Percentiles rank a stretch among this genome's conserved stretches.
phyloP scores from a whole-genome alignment of 768 basidiomycete genomes.

The Gloeostereum incarnatum region DNA sequence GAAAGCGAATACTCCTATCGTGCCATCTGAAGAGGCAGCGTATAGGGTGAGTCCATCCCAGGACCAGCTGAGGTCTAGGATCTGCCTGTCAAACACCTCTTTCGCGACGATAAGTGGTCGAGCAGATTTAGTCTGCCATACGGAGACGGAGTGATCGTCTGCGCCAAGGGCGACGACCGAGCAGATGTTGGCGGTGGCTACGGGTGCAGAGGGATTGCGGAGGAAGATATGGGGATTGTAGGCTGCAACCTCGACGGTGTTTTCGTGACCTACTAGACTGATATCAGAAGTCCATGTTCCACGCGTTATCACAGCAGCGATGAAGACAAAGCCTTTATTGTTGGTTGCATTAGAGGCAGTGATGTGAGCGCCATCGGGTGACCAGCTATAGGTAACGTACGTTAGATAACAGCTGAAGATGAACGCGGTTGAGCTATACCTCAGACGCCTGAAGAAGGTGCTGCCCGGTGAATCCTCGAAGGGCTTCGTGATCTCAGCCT shows the following conservation, averaged over 20 bases:
- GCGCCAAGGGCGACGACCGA: conserved; percentile 92
- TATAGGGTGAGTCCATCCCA: conserved; percentile 88
- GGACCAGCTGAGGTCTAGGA: conserved; percentile 96
- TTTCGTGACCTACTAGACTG: conserved; percentile 93
- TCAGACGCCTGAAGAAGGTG: conserved; percentile 88
- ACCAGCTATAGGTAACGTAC: conserved; percentile 64
- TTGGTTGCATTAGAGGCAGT: conserved; percentile 97
- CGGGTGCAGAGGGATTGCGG: conserved; percentile 55
- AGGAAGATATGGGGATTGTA: conserved; percentile 96
- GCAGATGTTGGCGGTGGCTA: conserved; percentile 77
- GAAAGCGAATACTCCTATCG: conserved; percentile 83
- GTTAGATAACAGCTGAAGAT: background rate
- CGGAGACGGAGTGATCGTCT: conserved; percentile 86
- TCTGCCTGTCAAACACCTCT: conserved; percentile 90
- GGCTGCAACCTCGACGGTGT: conserved; percentile 89
- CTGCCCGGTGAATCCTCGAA: conserved; percentile 92
- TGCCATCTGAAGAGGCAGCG: conserved; percentile 93
- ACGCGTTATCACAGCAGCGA: conserved; percentile 90
- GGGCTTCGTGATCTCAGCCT: conserved; percentile 79
- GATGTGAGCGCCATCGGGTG: conserved; percentile 97
- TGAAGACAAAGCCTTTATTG: conserved; percentile 92
- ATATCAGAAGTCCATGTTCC: conserved; percentile 88
- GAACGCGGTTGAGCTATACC: conserved; percentile 30
- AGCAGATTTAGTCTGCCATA: conserved; percentile 93
- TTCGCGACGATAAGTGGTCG: conserved; percentile 88